These are phyloP conservation scores for Cladochytrium replicatum DNA, from an alignment of 192 early-diverging fungal species.

Conservation along the genomic window DNA sequence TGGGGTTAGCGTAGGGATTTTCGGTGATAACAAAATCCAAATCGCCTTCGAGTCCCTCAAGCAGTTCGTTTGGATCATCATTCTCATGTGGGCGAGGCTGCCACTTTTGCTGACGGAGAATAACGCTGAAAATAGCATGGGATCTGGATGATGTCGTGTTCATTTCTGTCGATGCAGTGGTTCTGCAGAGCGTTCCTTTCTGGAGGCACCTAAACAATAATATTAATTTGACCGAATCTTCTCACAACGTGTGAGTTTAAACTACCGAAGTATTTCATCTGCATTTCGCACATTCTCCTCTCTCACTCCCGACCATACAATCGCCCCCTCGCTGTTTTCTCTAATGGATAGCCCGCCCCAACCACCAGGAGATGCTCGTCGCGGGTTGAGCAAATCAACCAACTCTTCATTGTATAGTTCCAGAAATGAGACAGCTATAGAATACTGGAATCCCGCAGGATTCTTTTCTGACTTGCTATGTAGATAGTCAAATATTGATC, in stretches of 20 bases:
- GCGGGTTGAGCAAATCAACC: constrained; percentile 76
- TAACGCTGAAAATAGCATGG: constrained; percentile 94
- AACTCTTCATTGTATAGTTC: constrained; percentile 99
- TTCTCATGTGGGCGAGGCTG: background rate
- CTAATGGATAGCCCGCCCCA: constrained; percentile 49
- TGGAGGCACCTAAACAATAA: constrained; percentile 39
- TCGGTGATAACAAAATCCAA: background rate
- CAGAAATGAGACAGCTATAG: constrained; percentile 69
- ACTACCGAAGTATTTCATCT: constrained; percentile 59
- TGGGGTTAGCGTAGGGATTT: background rate
- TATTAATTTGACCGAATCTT: background rate
- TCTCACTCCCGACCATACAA: constrained; percentile 78
- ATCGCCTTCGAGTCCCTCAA: background rate
- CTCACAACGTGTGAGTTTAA: background rate
- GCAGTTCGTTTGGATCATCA: no score
- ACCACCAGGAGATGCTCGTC: constrained; percentile 37
- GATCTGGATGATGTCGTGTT: constrained; percentile 92
- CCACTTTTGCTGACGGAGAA: constrained; percentile 56
- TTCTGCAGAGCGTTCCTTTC: constrained; percentile 70
- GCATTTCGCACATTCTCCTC: constrained; percentile 63
- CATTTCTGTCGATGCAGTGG: constrained; percentile 95
- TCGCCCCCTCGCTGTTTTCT: constrained; percentile 83
- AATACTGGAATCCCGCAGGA: constrained; percentile 12
- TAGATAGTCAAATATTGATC: constrained; percentile 23
- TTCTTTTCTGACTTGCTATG: background rate